Evolutionary conservation across 2,329 filamentous ascomycete species (phyloP), one percentile per base, ranked within the genome.

Genomic region (Alternaria gaisen): DNA sequence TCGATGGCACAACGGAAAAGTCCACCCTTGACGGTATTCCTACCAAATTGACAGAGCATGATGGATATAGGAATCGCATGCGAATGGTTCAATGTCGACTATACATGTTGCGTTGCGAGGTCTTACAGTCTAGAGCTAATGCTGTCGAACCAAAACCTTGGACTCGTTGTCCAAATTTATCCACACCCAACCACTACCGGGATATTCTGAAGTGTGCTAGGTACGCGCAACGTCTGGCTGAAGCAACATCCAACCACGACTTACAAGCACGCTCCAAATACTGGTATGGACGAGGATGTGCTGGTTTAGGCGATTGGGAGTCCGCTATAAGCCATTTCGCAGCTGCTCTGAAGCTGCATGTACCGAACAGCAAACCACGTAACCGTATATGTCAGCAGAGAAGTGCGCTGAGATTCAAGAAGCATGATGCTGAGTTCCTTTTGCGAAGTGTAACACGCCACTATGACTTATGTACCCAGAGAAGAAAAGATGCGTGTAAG

Each of bases 251-350:
- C 4, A 64, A 59, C 18, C 24, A 42, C 9, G 57, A 60, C 4
- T 40, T 72, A 20, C 62, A 63, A 30, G 67, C 70, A 3, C 57
- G 65, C 2, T 61, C 61, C 24, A 61, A 67, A 41, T 72, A 70
- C 47, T 73, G 71, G 71, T 42, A 56, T 32, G 70, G 67, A 22
- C 26, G 60, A 18, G 70, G 58, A 2, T 63, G 57, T 20, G 66
- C 51, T 7, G 65, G 63, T 9, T 53, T 50, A 2, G 18, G 52
- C 18, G 58, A 67, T 11, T 65, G 56, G 51, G 16, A 40, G 7
- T 48, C 54, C 12, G 66, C 66, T 12, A 30, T n/a, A 4, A 26
- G 52, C 3, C 60, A 67, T 28, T 67, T 69, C 11, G 30, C 28
- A 6, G 43, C 51, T 36, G 66, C 66, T 6, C 43, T 63, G 7